Evolutionary conservation across 2,329 filamentous ascomycete species (phyloP).

Genomic region (Penicillium sp.): DNA sequence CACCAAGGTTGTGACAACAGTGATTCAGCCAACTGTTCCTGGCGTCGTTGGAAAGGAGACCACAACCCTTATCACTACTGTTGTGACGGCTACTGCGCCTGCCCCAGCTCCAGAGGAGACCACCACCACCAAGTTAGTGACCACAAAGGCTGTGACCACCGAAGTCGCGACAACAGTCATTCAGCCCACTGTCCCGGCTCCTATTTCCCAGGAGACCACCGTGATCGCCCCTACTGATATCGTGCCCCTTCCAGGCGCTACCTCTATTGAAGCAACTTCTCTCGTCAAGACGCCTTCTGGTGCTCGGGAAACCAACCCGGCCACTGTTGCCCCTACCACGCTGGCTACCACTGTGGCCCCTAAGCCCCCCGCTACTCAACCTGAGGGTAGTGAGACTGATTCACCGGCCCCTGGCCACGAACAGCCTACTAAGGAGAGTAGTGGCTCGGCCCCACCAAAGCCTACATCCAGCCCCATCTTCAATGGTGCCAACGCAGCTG

Average conservation of each 20-base stretch:
- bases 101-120: not conserved
- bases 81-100: not conserved
- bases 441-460: not conserved
- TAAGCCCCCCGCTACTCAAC: not conserved
- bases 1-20: not conserved
- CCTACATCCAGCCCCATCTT: constrained; percentile 4
- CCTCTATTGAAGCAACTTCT: not conserved
- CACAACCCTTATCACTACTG: not conserved
- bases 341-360: not conserved
- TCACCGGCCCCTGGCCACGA: not conserved
- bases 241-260: constrained; percentile 1
- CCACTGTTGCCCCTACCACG: not conserved
- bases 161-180: not conserved
- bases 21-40: not conserved
- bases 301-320: not conserved
- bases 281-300: constrained; percentile 1
- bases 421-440: not conserved
- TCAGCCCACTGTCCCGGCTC: not conserved
- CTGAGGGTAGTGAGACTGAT: not conserved
- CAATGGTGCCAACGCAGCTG: constrained; percentile 3
- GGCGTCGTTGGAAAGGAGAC: not conserved
- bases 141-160: not conserved
- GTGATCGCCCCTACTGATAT: not conserved
- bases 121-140: not conserved
- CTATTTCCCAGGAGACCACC: not conserved